A percentile compares a stretch with the other conserved stretches of the same genome.
Evolutionary conservation across 495 filamentous ascomycete species (phyloP).

Genomic region (Sporormia fimetaria): DNA sequence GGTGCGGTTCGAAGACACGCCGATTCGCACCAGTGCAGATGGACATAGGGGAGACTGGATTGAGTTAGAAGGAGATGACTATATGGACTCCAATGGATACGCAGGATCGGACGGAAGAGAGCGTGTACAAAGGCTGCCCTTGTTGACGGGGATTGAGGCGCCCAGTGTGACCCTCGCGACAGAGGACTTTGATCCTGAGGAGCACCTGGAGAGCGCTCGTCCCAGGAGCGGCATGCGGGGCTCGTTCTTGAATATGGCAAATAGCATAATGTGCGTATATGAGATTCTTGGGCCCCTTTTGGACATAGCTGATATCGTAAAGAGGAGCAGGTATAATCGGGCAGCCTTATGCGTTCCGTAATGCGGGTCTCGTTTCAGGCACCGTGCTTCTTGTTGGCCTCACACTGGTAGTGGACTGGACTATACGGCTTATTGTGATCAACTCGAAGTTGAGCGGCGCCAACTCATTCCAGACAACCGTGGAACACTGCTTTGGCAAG

Average conservation of each 20-base stretch:
- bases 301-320: not conserved
- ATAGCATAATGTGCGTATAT: conserved; percentile 65
- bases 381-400: conserved; percentile 64
- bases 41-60: conserved; percentile 34
- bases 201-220: conserved; percentile 48
- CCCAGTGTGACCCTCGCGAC: conserved; percentile 72
- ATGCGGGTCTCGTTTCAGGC: conserved; percentile 76
- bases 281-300: not conserved
- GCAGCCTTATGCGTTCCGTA: conserved; percentile 87
- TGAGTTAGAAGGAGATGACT: conserved; percentile 51
- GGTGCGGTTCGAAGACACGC: conserved; percentile 75
- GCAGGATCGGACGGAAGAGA: conserved; percentile 23
- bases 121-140: conserved; percentile 48
- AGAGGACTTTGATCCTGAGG: conserved; percentile 48
- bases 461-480: conserved; percentile 85
- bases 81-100: conserved; percentile 25
- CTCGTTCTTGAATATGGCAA: conserved; percentile 98
- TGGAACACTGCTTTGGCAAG: conserved; percentile 86
- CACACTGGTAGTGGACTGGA: conserved; percentile 89
- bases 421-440: conserved; percentile 87
- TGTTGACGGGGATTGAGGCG: conserved; percentile 78
- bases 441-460: conserved; percentile 91
- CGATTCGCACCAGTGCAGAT: conserved; percentile 30
- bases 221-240: conserved; percentile 56
- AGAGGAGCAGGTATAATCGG: conserved; percentile 88